These are phyloP conservation scores for Myochromella boudieri DNA, from an alignment of 768 basidiomycete species.

Conservation along the genomic window DNA sequence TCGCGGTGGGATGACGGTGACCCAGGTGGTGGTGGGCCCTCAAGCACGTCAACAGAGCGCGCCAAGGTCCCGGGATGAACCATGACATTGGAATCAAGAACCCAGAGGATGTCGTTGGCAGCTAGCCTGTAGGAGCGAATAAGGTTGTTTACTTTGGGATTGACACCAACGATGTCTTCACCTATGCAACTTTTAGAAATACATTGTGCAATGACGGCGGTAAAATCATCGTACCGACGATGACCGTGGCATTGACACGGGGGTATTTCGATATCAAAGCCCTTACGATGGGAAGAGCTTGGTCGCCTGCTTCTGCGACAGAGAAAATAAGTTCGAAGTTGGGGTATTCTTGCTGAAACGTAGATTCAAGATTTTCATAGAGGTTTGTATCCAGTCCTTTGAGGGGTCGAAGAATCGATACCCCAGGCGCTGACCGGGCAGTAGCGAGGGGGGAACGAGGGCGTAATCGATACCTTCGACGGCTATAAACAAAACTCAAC, in stretches of 20 bases:
- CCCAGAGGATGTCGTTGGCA: constrained; percentile 89
- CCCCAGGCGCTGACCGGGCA: constrained; percentile 69
- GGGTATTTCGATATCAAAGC: constrained; percentile 82
- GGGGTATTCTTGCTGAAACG: constrained; percentile 88
- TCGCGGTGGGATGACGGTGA: constrained; percentile 32
- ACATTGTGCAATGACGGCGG: neutral
- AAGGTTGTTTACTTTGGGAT: constrained; percentile 98
- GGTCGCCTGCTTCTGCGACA: constrained; percentile 86
- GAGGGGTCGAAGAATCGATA: constrained; percentile 91
- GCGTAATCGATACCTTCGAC: constrained; percentile 69
- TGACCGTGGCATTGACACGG: constrained; percentile 63
- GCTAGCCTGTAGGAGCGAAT: constrained; percentile 81
- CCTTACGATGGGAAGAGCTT: constrained; percentile 80
- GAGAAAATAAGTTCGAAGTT: constrained; percentile 91
- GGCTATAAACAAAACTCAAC: constrained; percentile 40
- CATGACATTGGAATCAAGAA: constrained; percentile 93
- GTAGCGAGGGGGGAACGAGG: constrained; percentile 61
- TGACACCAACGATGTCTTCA: constrained; percentile 82
- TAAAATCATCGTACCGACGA: constrained; percentile 60
- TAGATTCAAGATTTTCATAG: constrained; percentile 94
- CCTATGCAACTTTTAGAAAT: constrained; percentile 41
- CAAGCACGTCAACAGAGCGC: constrained; percentile 80
- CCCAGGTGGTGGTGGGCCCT: constrained; percentile 36
- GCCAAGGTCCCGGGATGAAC: constrained; percentile 77
- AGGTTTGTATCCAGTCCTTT: constrained; percentile 95